Percentiles rank a stretch among this genome's conserved stretches.
Evolutionary conservation across 2,329 filamentous ascomycete genomes (phyloP).

Genomic region (Fusarium sp.): DNA sequence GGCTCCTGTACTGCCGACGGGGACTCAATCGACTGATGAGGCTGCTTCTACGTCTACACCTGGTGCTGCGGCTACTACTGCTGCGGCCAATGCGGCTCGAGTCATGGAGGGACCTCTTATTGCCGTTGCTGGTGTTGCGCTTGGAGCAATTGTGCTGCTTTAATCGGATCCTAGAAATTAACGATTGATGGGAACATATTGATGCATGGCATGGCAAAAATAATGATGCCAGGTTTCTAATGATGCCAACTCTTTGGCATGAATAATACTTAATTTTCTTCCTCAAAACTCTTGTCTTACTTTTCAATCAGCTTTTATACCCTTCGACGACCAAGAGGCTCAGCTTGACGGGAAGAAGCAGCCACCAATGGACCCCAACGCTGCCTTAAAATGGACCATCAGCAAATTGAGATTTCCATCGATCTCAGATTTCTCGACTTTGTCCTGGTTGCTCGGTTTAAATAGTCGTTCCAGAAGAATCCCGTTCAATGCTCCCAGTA

Average conservation of each 20-base stretch:
- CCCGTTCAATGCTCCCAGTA: neutral
- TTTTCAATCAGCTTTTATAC: too few relatives aligned
- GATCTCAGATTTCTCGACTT: neutral
- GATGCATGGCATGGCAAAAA: too few relatives aligned
- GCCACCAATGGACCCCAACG: neutral
- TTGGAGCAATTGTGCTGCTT: conserved; percentile 8
- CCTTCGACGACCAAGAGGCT: neutral
- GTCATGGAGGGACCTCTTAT: conserved; percentile 1
- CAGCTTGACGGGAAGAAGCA: neutral
- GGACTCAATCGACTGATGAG: neutral
- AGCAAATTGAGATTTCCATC: neutral
- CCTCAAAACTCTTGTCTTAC: too few relatives aligned
- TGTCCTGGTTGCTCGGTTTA: neutral
- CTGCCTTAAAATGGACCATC: neutral
- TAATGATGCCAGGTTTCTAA: neutral
- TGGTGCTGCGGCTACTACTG: neutral
- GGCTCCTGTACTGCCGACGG: conserved; percentile 3
- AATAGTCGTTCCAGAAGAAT: neutral
- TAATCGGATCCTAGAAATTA: neutral
- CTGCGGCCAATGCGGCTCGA: conserved; percentile 4
- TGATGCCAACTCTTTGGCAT: neutral
- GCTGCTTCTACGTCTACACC: neutral
- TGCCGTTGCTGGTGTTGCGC: neutral
- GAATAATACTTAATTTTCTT: neutral
- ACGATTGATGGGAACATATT: neutral